Percentiles rank a stretch among this genome's conserved stretches.
phyloP scores from a whole-genome alignment of 352 stramenopile species.

The Phytophthora boehmeriae region DNA sequence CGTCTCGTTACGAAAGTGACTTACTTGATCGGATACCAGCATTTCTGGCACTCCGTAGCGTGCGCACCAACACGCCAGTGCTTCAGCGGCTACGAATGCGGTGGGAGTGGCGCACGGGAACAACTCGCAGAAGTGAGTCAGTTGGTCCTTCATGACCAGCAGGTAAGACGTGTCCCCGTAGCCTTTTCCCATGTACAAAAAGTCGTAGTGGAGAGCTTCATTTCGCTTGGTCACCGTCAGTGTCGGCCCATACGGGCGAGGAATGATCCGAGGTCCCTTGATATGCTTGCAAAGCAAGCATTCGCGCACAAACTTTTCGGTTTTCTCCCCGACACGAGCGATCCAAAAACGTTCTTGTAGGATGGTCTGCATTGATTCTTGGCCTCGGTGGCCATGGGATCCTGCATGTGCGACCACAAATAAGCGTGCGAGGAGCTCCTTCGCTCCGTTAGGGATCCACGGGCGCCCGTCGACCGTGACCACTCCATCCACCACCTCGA shows the following conservation, averaged over 20 bases:
- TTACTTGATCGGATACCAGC: constrained; percentile 20
- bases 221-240: constrained; percentile 2
- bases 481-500: constrained; percentile 1
- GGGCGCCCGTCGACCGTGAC: neutral
- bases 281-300: constrained; percentile 22
- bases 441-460: constrained; percentile 9
- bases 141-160: constrained; percentile 10
- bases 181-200: constrained; percentile 11
- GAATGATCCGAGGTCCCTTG: constrained; percentile 6
- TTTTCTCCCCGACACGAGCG: neutral
- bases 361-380: constrained; percentile 1
- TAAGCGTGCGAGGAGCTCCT: constrained; percentile 5
- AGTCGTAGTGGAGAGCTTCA: constrained; percentile 20
- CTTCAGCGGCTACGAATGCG: constrained; percentile 5
- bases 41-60: constrained; percentile 10
- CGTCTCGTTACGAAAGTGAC: constrained; percentile 22
- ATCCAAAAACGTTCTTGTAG: constrained; percentile 10
- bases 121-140: constrained; percentile 21
- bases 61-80: constrained; percentile 1
- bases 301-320: neutral
- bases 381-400: constrained; percentile 12
- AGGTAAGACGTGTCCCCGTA: constrained; percentile 6
- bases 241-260: constrained; percentile 9
- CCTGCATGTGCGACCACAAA: constrained; percentile 17
- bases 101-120: constrained; percentile 11